A percentile compares a stretch with the other conserved stretches of the same genome.
These are phyloP conservation scores for Clitopilus passeckerianus DNA, from an alignment of 768 basidiomycete genomes.

Conservation along the genomic window DNA sequence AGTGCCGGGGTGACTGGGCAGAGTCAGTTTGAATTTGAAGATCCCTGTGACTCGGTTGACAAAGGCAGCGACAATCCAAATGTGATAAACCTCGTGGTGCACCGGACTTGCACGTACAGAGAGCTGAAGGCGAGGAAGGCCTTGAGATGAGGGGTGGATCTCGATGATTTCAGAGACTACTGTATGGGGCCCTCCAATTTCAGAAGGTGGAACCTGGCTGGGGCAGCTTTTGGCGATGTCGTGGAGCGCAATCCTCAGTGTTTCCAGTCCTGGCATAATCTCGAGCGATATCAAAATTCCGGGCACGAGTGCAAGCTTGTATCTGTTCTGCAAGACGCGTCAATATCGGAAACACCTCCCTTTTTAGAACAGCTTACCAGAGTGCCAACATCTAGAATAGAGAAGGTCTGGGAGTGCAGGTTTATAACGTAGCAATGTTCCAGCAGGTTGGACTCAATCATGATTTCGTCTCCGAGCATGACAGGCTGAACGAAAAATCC, in stretches of 20 bases:
- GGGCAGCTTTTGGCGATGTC: neutral
- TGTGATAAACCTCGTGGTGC: neutral
- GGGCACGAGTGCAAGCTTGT: neutral
- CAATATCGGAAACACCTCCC: neutral
- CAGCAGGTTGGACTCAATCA: neutral
- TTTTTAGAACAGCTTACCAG: neutral
- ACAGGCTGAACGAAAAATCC: neutral
- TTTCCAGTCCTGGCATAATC: neutral
- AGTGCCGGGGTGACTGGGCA: neutral
- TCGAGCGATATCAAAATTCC: neutral
- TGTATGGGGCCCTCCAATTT: neutral
- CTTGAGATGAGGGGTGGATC: neutral
- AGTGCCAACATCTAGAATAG: neutral
- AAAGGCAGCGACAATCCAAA: neutral
- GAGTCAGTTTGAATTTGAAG: neutral
- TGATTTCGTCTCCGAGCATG: neutral
- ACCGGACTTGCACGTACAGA: neutral
- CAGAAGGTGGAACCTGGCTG: neutral
- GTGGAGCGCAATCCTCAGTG: neutral
- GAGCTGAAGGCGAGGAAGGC: neutral
- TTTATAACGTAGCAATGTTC: neutral
- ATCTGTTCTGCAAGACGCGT: neutral
- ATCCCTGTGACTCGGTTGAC: neutral
- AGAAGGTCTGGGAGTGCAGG: neutral
- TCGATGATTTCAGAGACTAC: neutral